Conservation (phyloP, 768 basidiomycete genomes). For the Leccinum fibrillosum region DNA sequence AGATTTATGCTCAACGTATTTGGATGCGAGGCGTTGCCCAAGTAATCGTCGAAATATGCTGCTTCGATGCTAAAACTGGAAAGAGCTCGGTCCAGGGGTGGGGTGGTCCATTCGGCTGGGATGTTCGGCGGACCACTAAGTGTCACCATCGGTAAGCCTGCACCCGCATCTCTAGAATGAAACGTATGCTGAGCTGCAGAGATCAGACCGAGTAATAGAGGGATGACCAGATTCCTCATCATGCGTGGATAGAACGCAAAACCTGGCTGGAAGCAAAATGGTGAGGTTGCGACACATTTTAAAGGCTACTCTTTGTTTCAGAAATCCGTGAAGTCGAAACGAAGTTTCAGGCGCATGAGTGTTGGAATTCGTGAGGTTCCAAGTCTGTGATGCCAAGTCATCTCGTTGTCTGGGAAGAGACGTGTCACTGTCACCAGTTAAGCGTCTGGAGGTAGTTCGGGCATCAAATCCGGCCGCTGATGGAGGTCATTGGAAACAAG, state of each 20-base stretch:
- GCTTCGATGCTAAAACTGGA: slow-evolving; percentile 57
- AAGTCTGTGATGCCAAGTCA: neutral
- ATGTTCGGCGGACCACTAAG: slow-evolving; percentile 41
- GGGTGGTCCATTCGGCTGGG: slow-evolving; percentile 41
- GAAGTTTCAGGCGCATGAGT: no score
- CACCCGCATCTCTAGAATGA: neutral
- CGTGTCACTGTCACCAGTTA: neutral
- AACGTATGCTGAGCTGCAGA: slow-evolving; percentile 11
- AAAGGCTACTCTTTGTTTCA: no score
- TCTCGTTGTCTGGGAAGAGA: neutral
- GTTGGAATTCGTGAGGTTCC: no score
- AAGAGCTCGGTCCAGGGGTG: slow-evolving; percentile 41
- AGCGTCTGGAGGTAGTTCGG: no score
- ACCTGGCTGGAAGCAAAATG: neutral
- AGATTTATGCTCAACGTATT: slow-evolving; percentile 43
- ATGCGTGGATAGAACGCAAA: neutral
- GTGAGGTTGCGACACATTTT: no score
- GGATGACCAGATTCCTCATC: slow-evolving; percentile 8
- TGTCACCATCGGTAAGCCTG: slow-evolving; percentile 23
- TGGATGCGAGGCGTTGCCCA: slow-evolving; percentile 44
- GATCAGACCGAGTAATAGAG: neutral
- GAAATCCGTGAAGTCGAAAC: no score
- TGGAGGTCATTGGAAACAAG: neutral
- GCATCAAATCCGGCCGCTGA: neutral
- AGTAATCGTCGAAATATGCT: slow-evolving; percentile 48